Conservation (phyloP, 2,329 filamentous ascomycete genomes). For the Coniella lustricola region DNA sequence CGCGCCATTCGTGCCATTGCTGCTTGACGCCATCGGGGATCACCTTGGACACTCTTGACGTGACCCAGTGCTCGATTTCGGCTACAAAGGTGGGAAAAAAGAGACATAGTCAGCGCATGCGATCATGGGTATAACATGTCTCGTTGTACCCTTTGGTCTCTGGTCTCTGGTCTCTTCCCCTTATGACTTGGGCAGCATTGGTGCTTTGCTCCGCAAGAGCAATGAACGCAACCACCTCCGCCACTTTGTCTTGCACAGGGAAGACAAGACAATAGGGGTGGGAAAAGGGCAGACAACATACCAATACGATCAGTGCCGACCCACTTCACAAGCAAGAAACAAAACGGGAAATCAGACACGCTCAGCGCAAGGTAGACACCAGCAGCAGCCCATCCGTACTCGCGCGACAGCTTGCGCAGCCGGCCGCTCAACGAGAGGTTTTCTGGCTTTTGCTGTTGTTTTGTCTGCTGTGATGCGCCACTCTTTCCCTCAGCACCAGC, state of each 20-base stretch:
- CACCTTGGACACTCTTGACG: conserved; percentile 49
- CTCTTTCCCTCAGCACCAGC: not conserved
- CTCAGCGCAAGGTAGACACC: conserved; percentile 85
- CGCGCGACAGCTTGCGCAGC: conserved; percentile 75
- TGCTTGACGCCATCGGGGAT: conserved; percentile 55
- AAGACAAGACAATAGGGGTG: no score
- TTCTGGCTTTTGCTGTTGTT: conserved; percentile 12
- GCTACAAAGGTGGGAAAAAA: conserved; percentile 30
- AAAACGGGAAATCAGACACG: conserved; percentile 88
- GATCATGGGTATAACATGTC: no score
- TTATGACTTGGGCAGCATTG: no score
- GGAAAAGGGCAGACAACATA: conserved; percentile 28
- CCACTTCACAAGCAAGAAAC: conserved; percentile 77
- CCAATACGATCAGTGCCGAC: conserved; percentile 85
- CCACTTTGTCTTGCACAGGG: no score
- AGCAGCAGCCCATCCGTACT: conserved; percentile 90
- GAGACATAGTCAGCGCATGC: no score
- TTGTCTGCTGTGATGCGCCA: conserved; percentile 2
- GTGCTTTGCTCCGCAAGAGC: no score
- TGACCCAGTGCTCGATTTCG: conserved; percentile 58
- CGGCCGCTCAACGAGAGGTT: conserved; percentile 55
- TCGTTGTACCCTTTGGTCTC: no score
- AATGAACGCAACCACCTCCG: no score
- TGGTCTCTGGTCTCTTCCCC: no score
- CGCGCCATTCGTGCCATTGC: conserved; percentile 42